Evolutionary conservation across 768 basidiomycete genomes (phyloP), one percentile per base, ranked within the genome.

Genomic region (Boletus rubropictus): DNA sequence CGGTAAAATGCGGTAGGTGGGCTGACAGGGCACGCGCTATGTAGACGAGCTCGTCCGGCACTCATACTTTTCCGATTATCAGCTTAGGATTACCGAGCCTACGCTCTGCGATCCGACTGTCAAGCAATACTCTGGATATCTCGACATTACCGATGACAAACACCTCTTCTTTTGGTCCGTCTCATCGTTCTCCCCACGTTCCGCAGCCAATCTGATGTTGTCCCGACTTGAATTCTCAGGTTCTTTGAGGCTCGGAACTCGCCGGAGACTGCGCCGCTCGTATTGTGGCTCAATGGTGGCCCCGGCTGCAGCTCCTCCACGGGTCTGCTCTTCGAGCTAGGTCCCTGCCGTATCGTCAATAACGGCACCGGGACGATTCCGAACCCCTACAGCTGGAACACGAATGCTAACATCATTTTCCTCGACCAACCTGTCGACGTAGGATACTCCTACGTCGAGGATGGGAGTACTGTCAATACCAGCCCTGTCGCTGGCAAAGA

Each of bases 261-360:
- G 15, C 93, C 95, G 0, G 68, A 76, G 42, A 72, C 80, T 43
- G 91, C 87, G 6, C 94, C 93, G 4, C 75, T 97, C 2, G 75
- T 94, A 8, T 72, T 96, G 39, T 96, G 94, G 94, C 72, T 90
- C n/a, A 90, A 89, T 53, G 89, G 89, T 28, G 84, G 85, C 11
- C 82, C 81, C 18, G 79, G 82, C 8, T 82, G 81, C 68, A 82
- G 79, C 45, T 85, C 82, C 7, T 80, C 83, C 9, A 86, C 89
- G 1, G 94, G 94, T 9, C 77, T 96, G 20, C 72, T 98, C 14
- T 90, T 95, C 56, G 93, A 97, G 61, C 81, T 95, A 18, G 95
- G 95, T 0, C 93, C 95, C 0, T 97, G 95, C 68, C 69, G 68
- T 25, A 74, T 97, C 51, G 69, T 76, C 15, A 69, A 89, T 35